Conservation (phyloP, 305 asterid species). For the Fraxinus baroniana region DNA sequence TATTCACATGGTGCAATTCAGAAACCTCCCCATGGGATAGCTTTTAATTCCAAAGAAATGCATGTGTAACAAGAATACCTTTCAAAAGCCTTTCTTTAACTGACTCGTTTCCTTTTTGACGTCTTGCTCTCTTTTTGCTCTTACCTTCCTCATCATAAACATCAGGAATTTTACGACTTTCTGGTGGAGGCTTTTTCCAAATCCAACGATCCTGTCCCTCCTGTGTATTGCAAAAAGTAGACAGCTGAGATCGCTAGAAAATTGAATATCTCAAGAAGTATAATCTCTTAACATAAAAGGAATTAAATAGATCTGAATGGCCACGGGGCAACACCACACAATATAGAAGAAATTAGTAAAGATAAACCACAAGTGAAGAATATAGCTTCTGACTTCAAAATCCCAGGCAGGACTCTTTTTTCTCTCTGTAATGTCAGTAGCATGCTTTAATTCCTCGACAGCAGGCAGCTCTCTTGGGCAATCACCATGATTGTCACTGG, state of each 20-base stretch:
- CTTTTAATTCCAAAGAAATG: conserved; percentile 11
- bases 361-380: conserved; percentile 2
- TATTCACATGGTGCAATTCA: not conserved
- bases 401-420: conserved; percentile 76
- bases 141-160: conserved; percentile 40
- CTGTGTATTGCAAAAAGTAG: conserved; percentile 33
- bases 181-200: conserved; percentile 75
- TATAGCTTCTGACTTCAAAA: conserved; percentile 61
- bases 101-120: conserved; percentile 32
- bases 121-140: conserved; percentile 38
- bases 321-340: not conserved
- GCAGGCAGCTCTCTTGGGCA: conserved; percentile 66
- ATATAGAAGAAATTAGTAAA: conserved; percentile 1
- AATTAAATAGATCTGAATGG: not conserved
- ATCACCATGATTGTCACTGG: conserved; percentile 77
- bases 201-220: conserved; percentile 61
- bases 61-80: conserved; percentile 38
- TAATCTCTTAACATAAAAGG: not conserved
- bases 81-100: conserved; percentile 68
- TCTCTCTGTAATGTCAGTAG: conserved; percentile 60
- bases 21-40: not conserved
- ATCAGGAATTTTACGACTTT: conserved; percentile 42
- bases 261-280: not conserved
- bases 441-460: conserved; percentile 60
- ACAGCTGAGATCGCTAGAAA: not conserved